Evolutionary conservation across 139 green algal genomes (phyloP), one percentile per base, ranked within the genome.

Genomic region (Zygnema cylindricum): DNA sequence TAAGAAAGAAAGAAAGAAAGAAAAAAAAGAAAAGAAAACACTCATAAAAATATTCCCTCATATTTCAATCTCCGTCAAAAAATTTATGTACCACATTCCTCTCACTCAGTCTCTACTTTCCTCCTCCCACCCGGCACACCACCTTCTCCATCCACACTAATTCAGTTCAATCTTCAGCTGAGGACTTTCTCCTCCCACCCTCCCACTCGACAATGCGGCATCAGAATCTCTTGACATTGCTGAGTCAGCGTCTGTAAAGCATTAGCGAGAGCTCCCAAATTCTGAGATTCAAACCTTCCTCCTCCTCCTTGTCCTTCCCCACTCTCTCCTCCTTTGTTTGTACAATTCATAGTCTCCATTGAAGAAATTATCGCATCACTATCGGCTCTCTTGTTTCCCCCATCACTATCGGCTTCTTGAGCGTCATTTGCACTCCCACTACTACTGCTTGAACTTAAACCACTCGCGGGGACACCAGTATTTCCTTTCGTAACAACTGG

Each of bases 201-300:
- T 63, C 49, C 7, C 49, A 16, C 49, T 63, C 49, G 49, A 16
- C 49, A 63, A 7, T 63, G 49, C 49, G 71, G 71, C 3, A 79
- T 79, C 71, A 79, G 16, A 25, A 79, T 41, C 71, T 79, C 36
- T 23, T 79, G 7, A 43, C 71, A 79, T 43, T 3, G 3, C 71
- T 79, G 71, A 7, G 71, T 79, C 71, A 79, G 36, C 36, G 38
- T 16, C 16, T 79, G 71, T 23, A 79, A n/a, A 16, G 71, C 71
- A 7, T 7, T 40, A 16, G 36, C 36, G 16, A 79, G 3, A 16
- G 7, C 71, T 16, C 16, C 71, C 71, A 79, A 79, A 41, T 54
- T 3, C 71, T 40, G 71, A 41, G 71, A 16, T 7, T 16, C 49
- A 16, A 63, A 16, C 7, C 7, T 63, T 63, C 49, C 49, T 16